A percentile compares a stretch with the other conserved stretches of the same genome.
These are phyloP conservation scores for Fusarium falciforme DNA, from an alignment of 2,329 filamentous ascomycete species.

Conservation along the genomic window DNA sequence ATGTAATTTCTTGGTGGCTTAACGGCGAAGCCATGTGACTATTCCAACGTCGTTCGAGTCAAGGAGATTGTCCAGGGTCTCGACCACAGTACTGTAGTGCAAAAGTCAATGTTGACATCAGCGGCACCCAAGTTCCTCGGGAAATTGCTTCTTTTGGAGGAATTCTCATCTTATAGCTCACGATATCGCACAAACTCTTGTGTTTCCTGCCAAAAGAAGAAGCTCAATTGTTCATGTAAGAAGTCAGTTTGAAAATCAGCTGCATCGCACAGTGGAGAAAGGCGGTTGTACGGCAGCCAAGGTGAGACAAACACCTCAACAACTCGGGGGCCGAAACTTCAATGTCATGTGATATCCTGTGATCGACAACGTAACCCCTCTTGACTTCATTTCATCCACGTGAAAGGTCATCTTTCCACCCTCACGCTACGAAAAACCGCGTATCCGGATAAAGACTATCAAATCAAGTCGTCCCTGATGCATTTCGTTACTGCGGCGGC, in stretches of 20 bases:
- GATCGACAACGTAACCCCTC: neutral
- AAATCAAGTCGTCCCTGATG: conserved; percentile 3
- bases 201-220: neutral
- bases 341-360: neutral
- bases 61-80: neutral
- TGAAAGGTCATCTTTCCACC: neutral
- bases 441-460: neutral
- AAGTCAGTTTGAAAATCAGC: neutral
- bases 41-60: neutral
- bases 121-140: neutral
- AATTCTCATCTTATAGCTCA: neutral
- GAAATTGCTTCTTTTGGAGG: neutral
- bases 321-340: neutral
- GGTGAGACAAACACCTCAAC: conserved; percentile 1
- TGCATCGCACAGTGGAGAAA: neutral
- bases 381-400: neutral
- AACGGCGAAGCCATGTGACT: neutral
- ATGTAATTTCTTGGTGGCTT: neutral
- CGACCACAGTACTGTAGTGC: neutral
- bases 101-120: neutral
- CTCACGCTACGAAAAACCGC: neutral
- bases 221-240: neutral
- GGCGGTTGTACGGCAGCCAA: neutral
- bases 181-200: neutral
- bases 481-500: conserved; percentile 16